These are phyloP conservation scores for Colletotrichum ledebouriae DNA, from an alignment of 2,329 filamentous ascomycete genomes.

Conservation along the genomic window DNA sequence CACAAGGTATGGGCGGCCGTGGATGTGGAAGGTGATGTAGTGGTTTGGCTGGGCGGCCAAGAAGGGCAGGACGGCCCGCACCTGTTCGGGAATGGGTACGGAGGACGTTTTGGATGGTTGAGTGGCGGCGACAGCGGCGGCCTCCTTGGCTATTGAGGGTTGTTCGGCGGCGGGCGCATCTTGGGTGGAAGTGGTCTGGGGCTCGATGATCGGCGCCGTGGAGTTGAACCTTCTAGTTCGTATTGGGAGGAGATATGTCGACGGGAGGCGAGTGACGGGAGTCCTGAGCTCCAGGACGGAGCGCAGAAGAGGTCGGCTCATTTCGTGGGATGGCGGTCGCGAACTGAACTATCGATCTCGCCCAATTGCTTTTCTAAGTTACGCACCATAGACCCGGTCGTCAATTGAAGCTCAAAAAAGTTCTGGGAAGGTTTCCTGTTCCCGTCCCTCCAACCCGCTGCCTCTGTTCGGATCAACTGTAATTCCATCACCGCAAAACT, in stretches of 20 bases:
- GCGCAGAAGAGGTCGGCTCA: conserved; percentile 73
- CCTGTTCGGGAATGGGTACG: conserved; percentile 64
- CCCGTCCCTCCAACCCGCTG: too few relatives aligned
- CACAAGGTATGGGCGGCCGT: conserved; percentile 84
- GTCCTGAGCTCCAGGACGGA: conserved; percentile 72
- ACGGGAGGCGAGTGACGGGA: conserved; percentile 56
- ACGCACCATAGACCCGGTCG: neutral
- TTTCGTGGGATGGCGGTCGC: conserved; percentile 46
- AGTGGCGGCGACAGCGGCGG: conserved; percentile 13
- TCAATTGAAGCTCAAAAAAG: conserved; percentile 36
- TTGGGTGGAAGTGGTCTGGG: conserved; percentile 41
- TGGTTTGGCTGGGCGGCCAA: conserved; percentile 79
- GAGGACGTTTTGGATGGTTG: neutral
- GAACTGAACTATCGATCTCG: conserved; percentile 9
- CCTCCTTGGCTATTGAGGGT: conserved; percentile 31
- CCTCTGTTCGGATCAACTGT: conserved; percentile 15
- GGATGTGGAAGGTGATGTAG: conserved; percentile 85
- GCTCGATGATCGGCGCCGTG: conserved; percentile 64
- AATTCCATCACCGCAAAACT: conserved; percentile 1
- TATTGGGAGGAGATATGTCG: conserved; percentile 45
- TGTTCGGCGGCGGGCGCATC: conserved; percentile 39
- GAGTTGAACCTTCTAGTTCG: conserved; percentile 60
- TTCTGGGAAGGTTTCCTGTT: conserved; percentile 27
- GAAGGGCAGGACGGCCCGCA: conserved; percentile 75
- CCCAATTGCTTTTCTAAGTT: conserved; percentile 20